Conservation (phyloP, 306 rosid genomes). For the Malus sieversii region DNA sequence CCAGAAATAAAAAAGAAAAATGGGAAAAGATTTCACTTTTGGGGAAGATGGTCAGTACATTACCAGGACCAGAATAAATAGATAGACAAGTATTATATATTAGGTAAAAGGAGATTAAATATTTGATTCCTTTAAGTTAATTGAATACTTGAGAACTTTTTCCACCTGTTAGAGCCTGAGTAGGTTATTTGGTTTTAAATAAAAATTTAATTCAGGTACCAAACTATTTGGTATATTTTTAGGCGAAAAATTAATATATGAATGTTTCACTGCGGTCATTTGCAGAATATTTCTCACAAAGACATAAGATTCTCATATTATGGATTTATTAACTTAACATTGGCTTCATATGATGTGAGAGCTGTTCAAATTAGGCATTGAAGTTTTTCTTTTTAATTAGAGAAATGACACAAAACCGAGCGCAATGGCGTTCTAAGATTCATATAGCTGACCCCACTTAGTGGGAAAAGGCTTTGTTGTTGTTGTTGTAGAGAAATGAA, state of each 20-base stretch:
- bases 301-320: too few relatives aligned
- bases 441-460: too few relatives aligned
- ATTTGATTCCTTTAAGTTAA: neutral
- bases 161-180: neutral
- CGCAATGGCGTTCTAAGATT: too few relatives aligned
- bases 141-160: neutral
- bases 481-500: neutral
- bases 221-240: too few relatives aligned
- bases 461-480: too few relatives aligned
- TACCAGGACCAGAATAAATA: neutral
- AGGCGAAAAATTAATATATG: too few relatives aligned
- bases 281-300: rapidly evolving
- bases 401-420: neutral
- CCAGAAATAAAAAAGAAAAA: neutral
- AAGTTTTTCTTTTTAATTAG: too few relatives aligned
- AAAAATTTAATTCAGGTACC: neutral
- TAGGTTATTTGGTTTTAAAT: neutral
- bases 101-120: neutral
- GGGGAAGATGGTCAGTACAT: neutral
- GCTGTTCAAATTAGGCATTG: too few relatives aligned
- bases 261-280: rapidly evolving
- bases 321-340: too few relatives aligned
- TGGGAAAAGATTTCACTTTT: neutral
- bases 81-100: neutral
- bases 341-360: too few relatives aligned